Base-by-base conservation (phyloP, 495 filamentous ascomycete species). In the Choiromyces venosus region DNA sequence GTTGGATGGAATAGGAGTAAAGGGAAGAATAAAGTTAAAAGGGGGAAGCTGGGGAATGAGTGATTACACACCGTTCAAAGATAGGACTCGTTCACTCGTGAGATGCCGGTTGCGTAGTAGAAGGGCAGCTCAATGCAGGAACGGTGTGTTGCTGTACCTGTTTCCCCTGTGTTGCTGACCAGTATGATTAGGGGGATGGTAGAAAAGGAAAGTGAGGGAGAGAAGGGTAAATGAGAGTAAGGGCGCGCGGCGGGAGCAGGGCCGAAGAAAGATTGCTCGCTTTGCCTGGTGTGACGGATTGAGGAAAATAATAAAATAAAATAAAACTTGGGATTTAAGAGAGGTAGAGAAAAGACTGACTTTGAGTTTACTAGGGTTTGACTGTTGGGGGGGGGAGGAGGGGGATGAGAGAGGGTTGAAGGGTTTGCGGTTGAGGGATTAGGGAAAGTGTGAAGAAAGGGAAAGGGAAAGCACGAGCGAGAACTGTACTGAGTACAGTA, bases 71-170 rank as follows among this genome's bases (percentile, higher is more conserved):
- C 74, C 52, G 39, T 33, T 77, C 75, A 77, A 77, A 56, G 52
- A 14, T 21, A 29, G 75, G 75, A 74, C 69, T 77, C 75, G 76
- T 77, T 77, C 75, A 77, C 75, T 77, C 75, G 75, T 77, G 74
- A 77, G 67, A 67, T 76, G 74, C 70, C 74, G 74, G 66, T 76
- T 77, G 74, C 69, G 71, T 69, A 73, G 74, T 33, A 4, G 52
- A 33, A 33, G 52, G 52, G 52, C 74, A 73, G 74, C 56, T 66
- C 74, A 65, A 77, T 35, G 69, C 69, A 77, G 74, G 74, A 77
- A 77, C 74, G 52, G 65, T 29, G 69, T 61, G 65, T 74, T 61
- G 64, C 52, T 72, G 68, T 69, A 68, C 73, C 68, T 71, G 44
- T 67, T 71, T 69, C 46, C 68, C 73, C 40, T 76, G 66, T 76